Base-by-base conservation (phyloP, 2,329 filamentous ascomycete genomes). In the Fusarium paranaense region DNA sequence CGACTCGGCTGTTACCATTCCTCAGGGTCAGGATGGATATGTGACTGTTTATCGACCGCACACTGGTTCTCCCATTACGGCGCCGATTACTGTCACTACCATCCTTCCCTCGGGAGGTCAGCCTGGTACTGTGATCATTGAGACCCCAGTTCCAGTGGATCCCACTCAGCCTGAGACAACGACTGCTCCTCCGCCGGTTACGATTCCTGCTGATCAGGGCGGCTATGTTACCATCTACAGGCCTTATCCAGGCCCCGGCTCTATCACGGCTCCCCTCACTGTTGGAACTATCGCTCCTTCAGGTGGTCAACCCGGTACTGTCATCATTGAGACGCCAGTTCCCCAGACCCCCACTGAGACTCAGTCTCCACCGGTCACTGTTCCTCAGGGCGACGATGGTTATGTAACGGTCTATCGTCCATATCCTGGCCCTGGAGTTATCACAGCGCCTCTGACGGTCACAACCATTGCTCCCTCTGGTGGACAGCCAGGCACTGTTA, bases 81-180 rank as follows among this genome's bases (percentile, higher is more conserved):
- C 65, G 9, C 72, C 72, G 30, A 70, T 74, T 4, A 74, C 72
- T 7, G 27, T 75, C 40, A 75, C 72, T 27, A 63, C 61, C 16
- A 63, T 63, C 3, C 45, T 66, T 56, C 72, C 72, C 13, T 50
- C 65, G 1, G 72, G 72, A 25, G 72, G 72, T 7, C 69, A 72
- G n/a, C 72, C 72, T 11, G 72, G 72, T 5, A 74, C 72, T 3
- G 47, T 74, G 2, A 74, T 74, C 6, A 74, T 74, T 25, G 71
- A 74, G 45, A 74, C 71, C 8, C 61, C 61, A 13, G 61, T 7
- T 27, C 61, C 61, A 3, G 42, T 27, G 8, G 16, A 35, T 6
- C 59, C 59, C 4, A 35, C 59, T 1, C 70, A 73, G 38, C 33
- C 70, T 3, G 37, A 40, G 14, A 62, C 45, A 5, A 66, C 64